phyloP scores from a whole-genome alignment of 2,329 filamentous ascomycete species.

The Lojkania enalia region DNA sequence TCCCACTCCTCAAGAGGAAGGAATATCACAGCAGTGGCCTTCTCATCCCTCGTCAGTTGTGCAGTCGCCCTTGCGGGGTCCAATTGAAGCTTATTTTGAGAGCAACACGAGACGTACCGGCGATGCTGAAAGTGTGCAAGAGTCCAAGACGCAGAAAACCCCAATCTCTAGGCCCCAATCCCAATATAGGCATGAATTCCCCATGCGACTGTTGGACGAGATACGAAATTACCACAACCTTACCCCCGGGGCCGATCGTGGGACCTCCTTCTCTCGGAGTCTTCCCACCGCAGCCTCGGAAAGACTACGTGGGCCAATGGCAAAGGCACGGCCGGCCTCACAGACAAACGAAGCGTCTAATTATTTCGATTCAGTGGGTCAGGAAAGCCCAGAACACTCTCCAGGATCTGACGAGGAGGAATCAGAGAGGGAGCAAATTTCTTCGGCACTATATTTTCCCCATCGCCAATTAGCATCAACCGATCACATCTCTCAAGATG shows the following conservation, averaged over 20 bases:
- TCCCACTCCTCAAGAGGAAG: constrained; percentile 30
- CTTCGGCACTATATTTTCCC: constrained; percentile 80
- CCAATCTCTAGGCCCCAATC: constrained; percentile 12
- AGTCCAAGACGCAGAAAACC: constrained; percentile 11
- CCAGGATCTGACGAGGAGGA: constrained; percentile 57
- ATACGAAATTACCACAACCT: constrained; percentile 59
- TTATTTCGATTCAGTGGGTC: constrained; percentile 32
- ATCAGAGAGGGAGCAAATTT: constrained; percentile 82
- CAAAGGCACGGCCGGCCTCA: constrained; percentile 20
- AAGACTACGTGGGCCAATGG: constrained; percentile 30
- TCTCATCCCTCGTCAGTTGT: constrained; percentile 31
- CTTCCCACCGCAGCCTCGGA: constrained; percentile 41
- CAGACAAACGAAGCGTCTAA: constrained; percentile 27
- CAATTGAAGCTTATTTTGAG: constrained; percentile 36
- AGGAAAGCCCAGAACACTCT: constrained; percentile 27
- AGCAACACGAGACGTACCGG: background rate
- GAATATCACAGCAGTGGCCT: too few species aligned
- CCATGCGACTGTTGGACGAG: constrained; percentile 58
- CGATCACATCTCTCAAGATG: constrained; percentile 37
- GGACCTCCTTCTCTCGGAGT: constrained; percentile 59
- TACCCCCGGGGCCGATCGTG: constrained; percentile 51
- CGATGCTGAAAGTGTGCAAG: background rate
- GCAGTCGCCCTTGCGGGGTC: constrained; percentile 27
- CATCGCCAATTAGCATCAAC: constrained; percentile 62
- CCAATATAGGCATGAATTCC: constrained; percentile 39